Evolutionary conservation across 202 grass and related monocot genomes (phyloP).

Genomic region (Elaeis oleifera): DNA sequence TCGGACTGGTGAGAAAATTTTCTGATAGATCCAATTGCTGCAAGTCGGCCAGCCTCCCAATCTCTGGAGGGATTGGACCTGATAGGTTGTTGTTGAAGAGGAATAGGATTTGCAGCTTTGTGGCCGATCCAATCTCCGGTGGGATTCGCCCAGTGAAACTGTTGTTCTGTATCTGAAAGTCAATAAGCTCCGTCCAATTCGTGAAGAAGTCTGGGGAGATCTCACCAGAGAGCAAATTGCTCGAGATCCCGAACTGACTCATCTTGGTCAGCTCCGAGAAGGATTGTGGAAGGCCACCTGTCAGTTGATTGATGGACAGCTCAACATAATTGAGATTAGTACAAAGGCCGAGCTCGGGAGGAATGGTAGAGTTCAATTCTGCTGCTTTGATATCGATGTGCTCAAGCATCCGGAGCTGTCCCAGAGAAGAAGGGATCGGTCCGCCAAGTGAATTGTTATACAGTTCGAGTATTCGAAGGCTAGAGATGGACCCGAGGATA

Average conservation of each 20-base stretch:
- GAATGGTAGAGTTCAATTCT: slow-evolving; percentile 34
- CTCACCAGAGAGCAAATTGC: too few relatives aligned
- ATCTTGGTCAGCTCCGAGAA: slow-evolving; percentile 42
- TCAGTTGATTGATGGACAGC: slow-evolving; percentile 31
- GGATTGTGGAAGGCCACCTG: slow-evolving; percentile 31
- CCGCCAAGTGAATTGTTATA: too few relatives aligned
- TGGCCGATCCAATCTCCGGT: slow-evolving; percentile 31
- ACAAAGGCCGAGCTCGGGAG: slow-evolving; percentile 42
- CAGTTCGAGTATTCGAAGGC: too few relatives aligned
- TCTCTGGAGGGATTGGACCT: slow-evolving; percentile 33
- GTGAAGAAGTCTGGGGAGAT: too few relatives aligned
- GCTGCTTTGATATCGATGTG: slow-evolving; percentile 26
- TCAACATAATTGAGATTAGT: slow-evolving; percentile 32
- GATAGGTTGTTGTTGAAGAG: slow-evolving; percentile 39
- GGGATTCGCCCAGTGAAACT: too few relatives aligned
- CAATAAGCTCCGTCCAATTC: too few relatives aligned
- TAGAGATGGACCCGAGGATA: too few relatives aligned
- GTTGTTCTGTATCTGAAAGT: too few relatives aligned
- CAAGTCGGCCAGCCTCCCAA: slow-evolving; percentile 31
- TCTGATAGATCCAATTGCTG: slow-evolving; percentile 30
- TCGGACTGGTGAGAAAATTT: slow-evolving; percentile 41
- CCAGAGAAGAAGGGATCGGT: too few relatives aligned
- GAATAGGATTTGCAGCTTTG: slow-evolving; percentile 15
- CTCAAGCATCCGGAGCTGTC: slow-evolving; percentile 1
- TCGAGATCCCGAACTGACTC: neutral